Evolutionary conservation across 495 filamentous ascomycete genomes (phyloP).

Genomic region (Xylaria sp.): DNA sequence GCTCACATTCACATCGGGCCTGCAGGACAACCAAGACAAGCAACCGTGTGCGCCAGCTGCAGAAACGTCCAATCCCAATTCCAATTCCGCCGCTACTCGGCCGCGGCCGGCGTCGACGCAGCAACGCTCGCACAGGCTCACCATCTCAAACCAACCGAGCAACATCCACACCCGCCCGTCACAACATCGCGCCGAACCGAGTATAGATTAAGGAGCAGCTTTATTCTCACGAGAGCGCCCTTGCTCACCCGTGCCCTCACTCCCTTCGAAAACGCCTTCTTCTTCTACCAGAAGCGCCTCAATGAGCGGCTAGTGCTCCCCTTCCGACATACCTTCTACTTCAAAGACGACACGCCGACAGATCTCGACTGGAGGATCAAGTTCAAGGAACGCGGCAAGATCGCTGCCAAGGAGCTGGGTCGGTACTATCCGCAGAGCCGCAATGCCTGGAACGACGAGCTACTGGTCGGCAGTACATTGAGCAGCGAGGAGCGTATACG

Average conservation of each 20-base stretch:
- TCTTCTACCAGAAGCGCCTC: constrained; percentile 94
- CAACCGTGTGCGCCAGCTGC: constrained; percentile 44
- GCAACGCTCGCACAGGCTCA: constrained; percentile 34
- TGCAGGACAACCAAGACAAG: constrained; percentile 39
- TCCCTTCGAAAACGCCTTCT: constrained; percentile 89
- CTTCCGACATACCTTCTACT: constrained; percentile 94
- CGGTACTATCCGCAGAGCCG: constrained; percentile 81
- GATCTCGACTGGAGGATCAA: constrained; percentile 93
- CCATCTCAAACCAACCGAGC: constrained; percentile 38
- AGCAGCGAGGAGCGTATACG: constrained; percentile 61
- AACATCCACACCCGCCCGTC: constrained; percentile 37
- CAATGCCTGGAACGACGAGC: constrained; percentile 89
- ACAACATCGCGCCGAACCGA: constrained; percentile 36
- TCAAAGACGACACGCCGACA: constrained; percentile 84
- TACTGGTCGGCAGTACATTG: constrained; percentile 73
- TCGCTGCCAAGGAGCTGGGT: constrained; percentile 82
- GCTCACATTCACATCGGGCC: constrained; percentile 23
- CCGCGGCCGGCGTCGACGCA: constrained; percentile 35
- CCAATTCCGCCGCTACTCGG: constrained; percentile 41
- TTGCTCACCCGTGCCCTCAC: constrained; percentile 82
- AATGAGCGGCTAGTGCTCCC: constrained; percentile 91
- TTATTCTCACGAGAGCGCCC: constrained; percentile 89
- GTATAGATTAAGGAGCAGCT: constrained; percentile 76
- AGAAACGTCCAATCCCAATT: constrained; percentile 33
- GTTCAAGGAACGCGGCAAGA: constrained; percentile 69